Base-by-base conservation (phyloP, 164 flowering plant species). In the Kalanchoe fedtschenkoi region DNA sequence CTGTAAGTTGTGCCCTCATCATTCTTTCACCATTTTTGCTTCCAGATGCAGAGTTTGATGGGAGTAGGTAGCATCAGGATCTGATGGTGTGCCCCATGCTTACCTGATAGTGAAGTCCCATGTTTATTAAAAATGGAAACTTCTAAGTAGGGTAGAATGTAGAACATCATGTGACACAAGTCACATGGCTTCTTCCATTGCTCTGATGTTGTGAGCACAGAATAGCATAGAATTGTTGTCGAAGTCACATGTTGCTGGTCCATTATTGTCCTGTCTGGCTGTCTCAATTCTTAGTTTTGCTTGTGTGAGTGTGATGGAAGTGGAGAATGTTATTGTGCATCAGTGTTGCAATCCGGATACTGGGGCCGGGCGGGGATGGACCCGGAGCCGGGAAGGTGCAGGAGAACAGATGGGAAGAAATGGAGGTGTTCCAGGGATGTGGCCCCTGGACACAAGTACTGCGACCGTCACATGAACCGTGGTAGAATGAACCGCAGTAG, bases 391-490 rank as follows among this genome's bases (percentile, higher is more conserved):
- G 95, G 96, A 13, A 70, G 98, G 73, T 89, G 98, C 76, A 64
- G 92, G 75, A 82, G 98, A 62, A 92, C 96, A 0, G 98, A 87
- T 58, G 96, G 98, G 5, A 89, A 89, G 75, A 92, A 92, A 58
- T 92, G 98, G 98, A 71, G 98, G 74, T 92, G 98, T 74, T 83
- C 96, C 3, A 87, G 89, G 67, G 95, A 84, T 60, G 92, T 84
- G 57, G 87, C 86, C 53, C 66, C 73, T 8, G 88, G 86, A 19
- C 90, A 87, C 43, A 91, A 89, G 77, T 89, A 91, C 70, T 91
- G 96, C 65, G 96, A 91, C 75, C 96, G 97, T 75, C 97, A 91
- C 71, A 66, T 91, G 71, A 88, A 89, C 79, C 88, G 96, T n/a
- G 97, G 97, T 75, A 78, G n/a, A n/a, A n/a, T n/a, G n/a, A n/a